Percentiles rank a stretch among this genome's conserved stretches.
phyloP scores from a whole-genome alignment of 768 basidiomycete species.

The Podaxis sp. region DNA sequence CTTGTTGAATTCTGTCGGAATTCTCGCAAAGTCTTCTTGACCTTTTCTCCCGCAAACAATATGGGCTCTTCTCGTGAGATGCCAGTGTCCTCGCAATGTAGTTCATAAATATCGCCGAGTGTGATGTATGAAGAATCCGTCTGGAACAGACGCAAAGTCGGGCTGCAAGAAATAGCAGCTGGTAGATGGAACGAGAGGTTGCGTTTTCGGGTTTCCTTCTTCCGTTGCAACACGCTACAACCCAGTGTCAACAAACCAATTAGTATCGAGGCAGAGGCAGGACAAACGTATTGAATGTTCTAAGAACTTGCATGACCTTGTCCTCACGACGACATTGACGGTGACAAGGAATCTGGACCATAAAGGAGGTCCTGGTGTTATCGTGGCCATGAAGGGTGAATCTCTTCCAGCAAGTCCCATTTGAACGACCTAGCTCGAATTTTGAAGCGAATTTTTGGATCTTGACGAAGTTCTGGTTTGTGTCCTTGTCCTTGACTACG shows the following conservation, averaged over 20 bases:
- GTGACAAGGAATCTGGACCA: slow-evolving; percentile 85
- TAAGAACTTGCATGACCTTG: slow-evolving; percentile 85
- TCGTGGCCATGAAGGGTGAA: slow-evolving; percentile 91
- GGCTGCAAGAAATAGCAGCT: slow-evolving; percentile 80
- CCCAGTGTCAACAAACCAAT: not conserved
- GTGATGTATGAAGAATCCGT: slow-evolving; percentile 90
- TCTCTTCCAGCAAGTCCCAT: slow-evolving; percentile 85
- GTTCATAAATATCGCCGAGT: slow-evolving; percentile 92
- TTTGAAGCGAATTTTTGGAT: slow-evolving; percentile 90
- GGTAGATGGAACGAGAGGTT: slow-evolving; percentile 93
- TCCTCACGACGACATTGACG: slow-evolving; percentile 91
- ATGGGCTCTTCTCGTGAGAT: slow-evolving; percentile 88
- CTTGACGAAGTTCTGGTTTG: slow-evolving; percentile 84
- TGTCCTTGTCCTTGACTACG: slow-evolving; percentile 84
- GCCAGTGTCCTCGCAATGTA: slow-evolving; percentile 73
- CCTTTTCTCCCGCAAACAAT: slow-evolving; percentile 81
- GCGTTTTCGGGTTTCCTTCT: slow-evolving; percentile 92
- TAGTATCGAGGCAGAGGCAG: not conserved
- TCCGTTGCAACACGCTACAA: slow-evolving; percentile 72
- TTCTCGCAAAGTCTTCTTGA: slow-evolving; percentile 67
- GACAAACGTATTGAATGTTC: slow-evolving; percentile 88
- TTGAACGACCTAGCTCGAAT: slow-evolving; percentile 86
- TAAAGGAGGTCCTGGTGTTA: slow-evolving; percentile 85
- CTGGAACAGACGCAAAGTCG: slow-evolving; percentile 82
- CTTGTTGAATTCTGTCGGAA: slow-evolving; percentile 47